These are phyloP conservation scores for Suhomyces atakaporum DNA, from an alignment of 1,139 yeast genomes.

Conservation along the genomic window DNA sequence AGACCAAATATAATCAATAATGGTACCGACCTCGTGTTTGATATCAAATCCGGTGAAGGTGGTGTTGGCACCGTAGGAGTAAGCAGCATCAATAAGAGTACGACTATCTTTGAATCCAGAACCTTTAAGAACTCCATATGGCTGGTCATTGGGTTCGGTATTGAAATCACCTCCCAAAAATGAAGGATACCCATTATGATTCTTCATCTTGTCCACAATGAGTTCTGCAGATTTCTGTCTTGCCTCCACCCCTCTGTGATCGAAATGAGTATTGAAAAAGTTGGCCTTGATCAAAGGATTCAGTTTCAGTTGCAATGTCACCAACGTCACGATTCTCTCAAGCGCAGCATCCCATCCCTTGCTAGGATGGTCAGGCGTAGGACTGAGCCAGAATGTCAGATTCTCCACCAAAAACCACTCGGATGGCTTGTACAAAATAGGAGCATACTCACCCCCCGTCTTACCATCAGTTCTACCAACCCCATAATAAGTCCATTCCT, in stretches of 20 bases:
- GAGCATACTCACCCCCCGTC: slow-evolving; percentile 47
- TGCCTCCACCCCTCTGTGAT: slow-evolving; percentile 53
- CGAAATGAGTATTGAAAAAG: slow-evolving; percentile 60
- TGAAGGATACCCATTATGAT: slow-evolving; percentile 42
- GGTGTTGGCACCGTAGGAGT: slow-evolving; percentile 19
- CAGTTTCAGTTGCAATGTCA: slow-evolving; percentile 16
- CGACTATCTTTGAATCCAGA: slow-evolving; percentile 23
- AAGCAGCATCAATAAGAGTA: slow-evolving; percentile 14
- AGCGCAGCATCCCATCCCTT: slow-evolving; percentile 30
- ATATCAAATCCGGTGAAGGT: slow-evolving; percentile 25
- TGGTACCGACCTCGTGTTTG: slow-evolving; percentile 16
- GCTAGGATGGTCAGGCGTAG: slow-evolving; percentile 50
- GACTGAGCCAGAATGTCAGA: slow-evolving; percentile 45
- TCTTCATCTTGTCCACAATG: slow-evolving; percentile 43
- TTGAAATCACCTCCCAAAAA: slow-evolving; percentile 52
- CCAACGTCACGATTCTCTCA: slow-evolving; percentile 25
- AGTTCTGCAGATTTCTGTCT: slow-evolving; percentile 50
- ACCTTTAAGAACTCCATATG: slow-evolving; percentile 19
- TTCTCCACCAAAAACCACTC: slow-evolving; percentile 41
- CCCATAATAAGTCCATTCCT: slow-evolving; percentile 46
- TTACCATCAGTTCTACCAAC: slow-evolving; percentile 51
- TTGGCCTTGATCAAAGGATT: slow-evolving; percentile 28
- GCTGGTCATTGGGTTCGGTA: slow-evolving; percentile 52
- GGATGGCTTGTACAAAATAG: slow-evolving; percentile 37
- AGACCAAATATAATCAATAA: slow-evolving; percentile 29